phyloP scores from a whole-genome alignment of 2,329 filamentous ascomycete genomes.

The Aspergillus sp. region DNA sequence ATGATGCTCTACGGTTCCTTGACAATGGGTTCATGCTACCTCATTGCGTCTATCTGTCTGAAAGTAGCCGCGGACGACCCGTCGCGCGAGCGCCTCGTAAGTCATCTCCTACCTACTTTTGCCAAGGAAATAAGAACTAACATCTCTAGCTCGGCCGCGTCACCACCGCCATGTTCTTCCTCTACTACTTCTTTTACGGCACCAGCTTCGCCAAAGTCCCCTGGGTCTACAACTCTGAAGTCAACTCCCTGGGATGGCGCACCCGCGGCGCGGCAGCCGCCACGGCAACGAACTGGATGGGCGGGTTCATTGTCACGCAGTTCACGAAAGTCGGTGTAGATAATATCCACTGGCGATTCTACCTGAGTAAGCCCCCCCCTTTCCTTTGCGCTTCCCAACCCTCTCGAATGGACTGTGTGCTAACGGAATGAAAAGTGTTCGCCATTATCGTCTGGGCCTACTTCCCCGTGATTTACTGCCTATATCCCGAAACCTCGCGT shows the following conservation, averaged over 20 bases:
- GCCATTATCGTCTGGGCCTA: slow-evolving; percentile 2
- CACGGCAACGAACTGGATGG: slow-evolving; percentile 1
- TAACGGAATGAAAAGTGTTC: neutral
- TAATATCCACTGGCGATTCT: slow-evolving; percentile 1
- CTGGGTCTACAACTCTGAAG: slow-evolving; percentile 1
- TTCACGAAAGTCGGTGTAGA: neutral
- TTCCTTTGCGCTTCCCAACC: too few relatives aligned
- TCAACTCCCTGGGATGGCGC: slow-evolving; percentile 1
- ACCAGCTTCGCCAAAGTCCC: slow-evolving; percentile 2
- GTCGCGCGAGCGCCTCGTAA: neutral
- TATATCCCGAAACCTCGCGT: neutral
- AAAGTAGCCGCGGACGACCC: neutral
- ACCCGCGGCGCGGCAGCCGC: neutral
- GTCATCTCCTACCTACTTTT: neutral
- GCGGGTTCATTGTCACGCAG: slow-evolving; percentile 1
- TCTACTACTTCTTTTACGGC: slow-evolving; percentile 3
- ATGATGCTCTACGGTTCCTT: slow-evolving; percentile 1
- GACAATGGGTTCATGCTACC: slow-evolving; percentile 1
- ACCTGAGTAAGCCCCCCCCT: neutral
- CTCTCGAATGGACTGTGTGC: neutral
- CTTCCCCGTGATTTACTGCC: neutral
- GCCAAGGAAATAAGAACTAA: neutral
- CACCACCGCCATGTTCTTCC: slow-evolving; percentile 1
- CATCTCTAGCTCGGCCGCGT: neutral
- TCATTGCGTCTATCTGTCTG: neutral